Evolutionary conservation across 2,329 filamentous ascomycete species (phyloP).

Genomic region (Moelleriella libera): DNA sequence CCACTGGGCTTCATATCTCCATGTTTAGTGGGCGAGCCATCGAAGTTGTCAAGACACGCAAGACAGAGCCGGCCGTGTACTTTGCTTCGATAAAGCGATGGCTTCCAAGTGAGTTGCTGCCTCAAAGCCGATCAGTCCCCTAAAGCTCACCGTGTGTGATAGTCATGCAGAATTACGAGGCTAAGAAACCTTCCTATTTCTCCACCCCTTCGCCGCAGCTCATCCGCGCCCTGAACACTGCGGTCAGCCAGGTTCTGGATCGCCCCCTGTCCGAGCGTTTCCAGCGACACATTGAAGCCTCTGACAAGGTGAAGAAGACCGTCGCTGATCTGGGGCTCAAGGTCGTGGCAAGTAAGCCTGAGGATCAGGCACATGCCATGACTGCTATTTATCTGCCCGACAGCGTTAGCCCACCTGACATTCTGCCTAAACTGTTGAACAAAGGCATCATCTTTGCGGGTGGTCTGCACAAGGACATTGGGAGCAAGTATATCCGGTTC

Average conservation of each 20-base stretch:
- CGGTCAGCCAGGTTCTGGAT: slow-evolving; percentile 74
- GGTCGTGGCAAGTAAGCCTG: slow-evolving; percentile 71
- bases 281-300: slow-evolving; percentile 62
- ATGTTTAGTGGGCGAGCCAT: slow-evolving; percentile 88
- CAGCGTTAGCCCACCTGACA: slow-evolving; percentile 61
- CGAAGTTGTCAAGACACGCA: slow-evolving; percentile 63
- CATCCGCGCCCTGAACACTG: slow-evolving; percentile 81
- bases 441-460: slow-evolving; percentile 90
- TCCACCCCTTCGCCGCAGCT: slow-evolving; percentile 92
- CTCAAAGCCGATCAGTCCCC: background rate
- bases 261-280: slow-evolving; percentile 72
- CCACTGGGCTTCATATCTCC: slow-evolving; percentile 84
- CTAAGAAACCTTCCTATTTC: slow-evolving; percentile 94
- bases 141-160: background rate
- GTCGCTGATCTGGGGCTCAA: slow-evolving; percentile 70
- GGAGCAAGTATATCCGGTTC: slow-evolving; percentile 83
- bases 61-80: slow-evolving; percentile 73
- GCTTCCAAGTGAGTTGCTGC: slow-evolving; percentile 56
- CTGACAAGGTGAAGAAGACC: slow-evolving; percentile 75
- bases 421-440: slow-evolving; percentile 72
- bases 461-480: slow-evolving; percentile 92
- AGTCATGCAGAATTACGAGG: slow-evolving; percentile 99
- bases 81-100: slow-evolving; percentile 97
- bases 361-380: slow-evolving; percentile 94
- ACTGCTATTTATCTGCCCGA: slow-evolving; percentile 94